Conservation (phyloP, 176 grass and related monocot genomes). For the Oryza australiensis region DNA sequence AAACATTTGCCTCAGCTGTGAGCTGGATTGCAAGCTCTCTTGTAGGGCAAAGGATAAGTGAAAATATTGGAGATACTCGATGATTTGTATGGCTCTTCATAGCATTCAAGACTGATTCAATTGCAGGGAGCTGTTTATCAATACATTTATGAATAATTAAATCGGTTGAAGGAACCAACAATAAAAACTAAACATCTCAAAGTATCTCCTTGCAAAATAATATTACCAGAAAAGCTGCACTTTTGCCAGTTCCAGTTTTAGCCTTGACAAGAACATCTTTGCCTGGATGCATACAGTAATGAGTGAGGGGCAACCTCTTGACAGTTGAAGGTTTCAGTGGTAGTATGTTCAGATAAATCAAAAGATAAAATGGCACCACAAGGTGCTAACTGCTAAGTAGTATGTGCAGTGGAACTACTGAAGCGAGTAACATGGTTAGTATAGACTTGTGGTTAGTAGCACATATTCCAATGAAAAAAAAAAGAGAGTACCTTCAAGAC, state of each 20-base stretch:
- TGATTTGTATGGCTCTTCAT: conserved; percentile 58
- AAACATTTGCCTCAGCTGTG: conserved; percentile 81
- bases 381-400: background rate
- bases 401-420: conserved; percentile 12
- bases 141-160: conserved; percentile 54
- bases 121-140: conserved; percentile 97
- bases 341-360: conserved; percentile 7
- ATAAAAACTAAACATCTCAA: conserved; percentile 24
- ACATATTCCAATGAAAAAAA: background rate
- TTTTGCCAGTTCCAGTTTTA: conserved; percentile 94
- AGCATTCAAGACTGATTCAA: conserved; percentile 89
- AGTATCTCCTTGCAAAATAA: conserved; percentile 24
- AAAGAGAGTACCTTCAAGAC: conserved; percentile 66
- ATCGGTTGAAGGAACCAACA: conserved; percentile 26
- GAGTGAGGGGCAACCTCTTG: background rate
- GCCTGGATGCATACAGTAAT: conserved; percentile 44
- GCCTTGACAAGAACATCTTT: conserved; percentile 94
- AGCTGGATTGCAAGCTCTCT: conserved; percentile 91
- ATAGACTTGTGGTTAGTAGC: background rate
- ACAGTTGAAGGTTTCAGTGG: background rate
- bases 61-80: conserved; percentile 61
- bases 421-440: background rate
- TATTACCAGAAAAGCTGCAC: conserved; percentile 90
- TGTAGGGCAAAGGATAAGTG: conserved; percentile 57
- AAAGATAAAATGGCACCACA: conserved; percentile 5